Evolutionary conservation across 75 land plant species (phyloP), one percentile per base, ranked within the genome.

Genomic region (Pinus taeda): DNA sequence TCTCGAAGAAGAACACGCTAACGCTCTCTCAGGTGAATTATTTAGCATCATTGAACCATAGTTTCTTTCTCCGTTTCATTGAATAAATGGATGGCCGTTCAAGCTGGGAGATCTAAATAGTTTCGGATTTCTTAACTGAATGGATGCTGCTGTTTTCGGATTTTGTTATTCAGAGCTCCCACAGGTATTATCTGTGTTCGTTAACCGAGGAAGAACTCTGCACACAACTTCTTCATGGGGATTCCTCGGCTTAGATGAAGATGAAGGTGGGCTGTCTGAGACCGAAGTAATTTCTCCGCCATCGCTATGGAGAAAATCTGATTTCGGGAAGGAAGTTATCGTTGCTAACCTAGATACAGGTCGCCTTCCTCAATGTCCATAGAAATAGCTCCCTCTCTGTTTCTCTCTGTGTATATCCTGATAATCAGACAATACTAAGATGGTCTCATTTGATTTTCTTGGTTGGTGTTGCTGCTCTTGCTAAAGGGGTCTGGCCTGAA

Each of bases 271-370:
- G 8, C 24, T n/a, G 20, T 11, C 55, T 15, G 33, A 36, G 13
- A 56, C 72, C n/a, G 67, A 57, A n/a, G 49, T 6, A 42, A 60
- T 71, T 8, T 64, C 60, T 30, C 24, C 30, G n/a, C 39, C 13
- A 3, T 82, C 84, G 0, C 66, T 81, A 29, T 88, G 90, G 90
- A 75, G 45, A 55, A 83, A 80, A 74, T 75, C 90, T 18, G 73
- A 59, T 1, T 86, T 59, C 45, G 90, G 89, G 15, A 57, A 81
- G 20, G 79, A 77, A 17, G 78, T 82, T 42, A 76, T 87, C 59
- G 76, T 87, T 59, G 89, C 69, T 57, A 39, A 63, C 58, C 63
- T 87, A 26, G 89, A 87, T 74, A 78, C 88, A 60, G 89, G 89
- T 87, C 77, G 36, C 29, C 58, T 4, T 62, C 24, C 64, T n/a